Percentiles rank a stretch among this genome's conserved stretches.
Conservation (phyloP, 2,329 filamentous ascomycete species). For the Fusarium tjaetaba region DNA sequence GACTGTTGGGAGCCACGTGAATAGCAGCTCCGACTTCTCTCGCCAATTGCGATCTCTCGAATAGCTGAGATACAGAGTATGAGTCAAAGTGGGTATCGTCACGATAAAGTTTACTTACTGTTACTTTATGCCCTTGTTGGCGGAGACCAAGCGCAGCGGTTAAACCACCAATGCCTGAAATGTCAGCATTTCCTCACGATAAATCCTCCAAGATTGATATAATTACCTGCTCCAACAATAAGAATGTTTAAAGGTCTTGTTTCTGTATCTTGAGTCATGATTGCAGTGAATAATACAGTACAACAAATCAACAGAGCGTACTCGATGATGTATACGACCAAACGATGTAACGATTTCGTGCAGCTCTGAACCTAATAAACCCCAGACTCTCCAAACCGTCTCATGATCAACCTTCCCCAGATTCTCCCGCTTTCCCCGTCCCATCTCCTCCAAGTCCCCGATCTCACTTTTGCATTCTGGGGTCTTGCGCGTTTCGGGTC, state of each 20-base stretch:
- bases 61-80: slow-evolving; percentile 58
- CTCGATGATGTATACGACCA: background rate
- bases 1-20: slow-evolving; percentile 70
- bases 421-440: background rate
- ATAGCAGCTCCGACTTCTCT: slow-evolving; percentile 69
- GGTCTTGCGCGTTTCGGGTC: slow-evolving; percentile 8
- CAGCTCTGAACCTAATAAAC: slow-evolving; percentile 1
- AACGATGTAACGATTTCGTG: background rate
- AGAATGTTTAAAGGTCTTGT: slow-evolving; percentile 24
- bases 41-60: slow-evolving; percentile 65
- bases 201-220: background rate
- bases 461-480: background rate
- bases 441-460: background rate
- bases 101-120: slow-evolving; percentile 43
- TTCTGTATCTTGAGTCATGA: slow-evolving; percentile 4
- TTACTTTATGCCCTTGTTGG: slow-evolving; percentile 58
- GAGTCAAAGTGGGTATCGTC: background rate
- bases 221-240: slow-evolving; percentile 37
- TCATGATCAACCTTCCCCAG: background rate
- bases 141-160: slow-evolving; percentile 60
- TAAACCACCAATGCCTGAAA: slow-evolving; percentile 58
- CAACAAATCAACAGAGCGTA: background rate
- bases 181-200: background rate
- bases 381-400: background rate
- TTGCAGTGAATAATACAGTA: background rate